Evolutionary conservation across 2,329 filamentous ascomycete species (phyloP).

Genomic region (Acrocalymma vagum): DNA sequence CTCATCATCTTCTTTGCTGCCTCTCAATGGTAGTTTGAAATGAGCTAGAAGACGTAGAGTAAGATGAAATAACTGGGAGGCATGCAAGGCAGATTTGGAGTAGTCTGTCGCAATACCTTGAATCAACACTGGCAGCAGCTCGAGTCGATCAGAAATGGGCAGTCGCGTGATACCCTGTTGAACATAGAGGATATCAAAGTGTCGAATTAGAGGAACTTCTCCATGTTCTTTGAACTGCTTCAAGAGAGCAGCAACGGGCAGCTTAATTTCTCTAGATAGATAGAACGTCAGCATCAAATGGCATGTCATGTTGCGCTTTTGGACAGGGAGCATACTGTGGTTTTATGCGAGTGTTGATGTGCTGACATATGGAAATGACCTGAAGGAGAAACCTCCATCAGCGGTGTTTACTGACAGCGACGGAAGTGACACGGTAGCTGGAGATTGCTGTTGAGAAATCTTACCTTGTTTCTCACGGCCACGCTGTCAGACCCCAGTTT

Average conservation of each 20-base stretch:
- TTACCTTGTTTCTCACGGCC: constrained; percentile 79
- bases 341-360: constrained; percentile 72
- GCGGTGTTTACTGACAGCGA: constrained; percentile 26
- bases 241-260: constrained; percentile 85
- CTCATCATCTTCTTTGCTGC: constrained; percentile 77
- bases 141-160: constrained; percentile 69
- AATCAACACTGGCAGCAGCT: constrained; percentile 75
- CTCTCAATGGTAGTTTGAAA: constrained; percentile 76
- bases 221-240: constrained; percentile 86
- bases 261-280: constrained; percentile 67
- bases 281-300: too few species aligned
- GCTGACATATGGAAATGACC: constrained; percentile 75
- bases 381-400: constrained; percentile 42
- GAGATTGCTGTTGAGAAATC: constrained; percentile 4
- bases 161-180: constrained; percentile 79
- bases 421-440: not conserved
- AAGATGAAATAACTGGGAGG: constrained; percentile 80
- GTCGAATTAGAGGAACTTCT: constrained; percentile 76
- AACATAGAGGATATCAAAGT: constrained; percentile 89
- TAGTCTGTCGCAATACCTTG: constrained; percentile 70
- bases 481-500: constrained; percentile 85
- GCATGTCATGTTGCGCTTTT: too few species aligned
- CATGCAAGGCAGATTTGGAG: constrained; percentile 62
- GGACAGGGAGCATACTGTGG: constrained; percentile 52
- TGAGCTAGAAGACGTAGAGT: constrained; percentile 78